Conservation (phyloP, 208 protist species). For the Wallacemonas sp. region DNA sequence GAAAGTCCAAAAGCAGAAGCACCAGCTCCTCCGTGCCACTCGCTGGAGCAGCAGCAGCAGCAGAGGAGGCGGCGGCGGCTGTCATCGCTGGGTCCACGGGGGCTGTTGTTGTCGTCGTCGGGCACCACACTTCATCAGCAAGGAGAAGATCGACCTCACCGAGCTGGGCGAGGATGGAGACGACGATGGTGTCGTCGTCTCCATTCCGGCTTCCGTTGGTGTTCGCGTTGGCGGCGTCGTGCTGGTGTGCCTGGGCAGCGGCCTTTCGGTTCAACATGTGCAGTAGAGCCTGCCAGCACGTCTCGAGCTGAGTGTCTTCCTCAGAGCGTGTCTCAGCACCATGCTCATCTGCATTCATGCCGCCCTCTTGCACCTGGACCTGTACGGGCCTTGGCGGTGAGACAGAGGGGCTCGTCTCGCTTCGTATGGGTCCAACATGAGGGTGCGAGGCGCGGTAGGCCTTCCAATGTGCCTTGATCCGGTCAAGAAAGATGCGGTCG, state of each 20-base stretch:
- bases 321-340: not conserved
- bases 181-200: constrained; percentile 1
- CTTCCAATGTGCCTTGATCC: constrained; percentile 44
- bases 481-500: constrained; percentile 41
- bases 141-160: constrained; percentile 1
- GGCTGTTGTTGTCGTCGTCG: not conserved
- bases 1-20: constrained; percentile 35
- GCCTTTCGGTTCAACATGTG: constrained; percentile 13
- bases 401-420: not conserved
- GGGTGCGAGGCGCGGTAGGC: constrained; percentile 21
- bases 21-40: constrained; percentile 13
- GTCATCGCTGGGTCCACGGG: not conserved
- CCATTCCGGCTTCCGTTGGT: not conserved
- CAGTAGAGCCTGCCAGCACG: constrained; percentile 15
- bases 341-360: too few species aligned
- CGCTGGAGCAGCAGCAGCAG: not conserved
- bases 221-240: not conserved
- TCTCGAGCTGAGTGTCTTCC: constrained; percentile 8
- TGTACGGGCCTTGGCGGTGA: not conserved
- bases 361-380: too few species aligned
- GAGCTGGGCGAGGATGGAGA: constrained; percentile 3
- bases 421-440: not conserved
- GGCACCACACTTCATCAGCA: not conserved
- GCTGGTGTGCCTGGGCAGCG: not conserved
- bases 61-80: not conserved